Base-by-base conservation (phyloP, 75 land plant species). In the Cryptomeria japonica region DNA sequence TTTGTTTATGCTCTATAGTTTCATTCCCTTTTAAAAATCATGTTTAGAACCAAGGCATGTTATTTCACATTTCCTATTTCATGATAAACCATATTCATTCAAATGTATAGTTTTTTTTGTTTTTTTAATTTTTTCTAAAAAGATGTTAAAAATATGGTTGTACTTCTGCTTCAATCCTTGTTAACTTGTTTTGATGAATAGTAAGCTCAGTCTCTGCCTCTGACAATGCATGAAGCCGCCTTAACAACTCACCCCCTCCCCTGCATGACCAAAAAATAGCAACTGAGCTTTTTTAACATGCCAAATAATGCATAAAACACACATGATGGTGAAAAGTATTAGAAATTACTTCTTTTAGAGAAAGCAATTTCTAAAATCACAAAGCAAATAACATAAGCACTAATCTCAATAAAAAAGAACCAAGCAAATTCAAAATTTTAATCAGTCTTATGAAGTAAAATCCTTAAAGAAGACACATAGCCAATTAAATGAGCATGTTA, bases 241-340 rank as follows among this genome's bases (percentile, higher is more conserved):
- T 95, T 73, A 98, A 88, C 83, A 98, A 88, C 86, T 98, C 98
- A 64, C 99, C 99, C 44, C 99, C 97, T 90, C 95, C 97, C 89
- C 99, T 98, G 90, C 37, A 87, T 53, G 28, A 36, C 15, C 84
- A 46, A 75, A n/a, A 6, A 44, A 41, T 4, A 44, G 31, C 47
- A 46, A 4, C 11, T 46, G 84, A 44, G 49, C 25, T 38, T 32
- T 38, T 46, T 46, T 46, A 11, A 46, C 84, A 82, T 25, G n/a
- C 13, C 11, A 42, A 80, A 37, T 4, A 56, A 36, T 5, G 39
- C 37, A 77, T 22, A 77, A 77, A 37, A 77, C 22, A 18, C 22
- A 1, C n/a, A n/a, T 41, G 25, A 11, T 25, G 75, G 0, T 6
- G 0, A n/a, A 70, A 70, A 70, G 22, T 31, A 70, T 16, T 70